Conservation (phyloP, 1,284 basidiomycete genomes). For the Xerocomus cyaneibrunnescens region DNA sequence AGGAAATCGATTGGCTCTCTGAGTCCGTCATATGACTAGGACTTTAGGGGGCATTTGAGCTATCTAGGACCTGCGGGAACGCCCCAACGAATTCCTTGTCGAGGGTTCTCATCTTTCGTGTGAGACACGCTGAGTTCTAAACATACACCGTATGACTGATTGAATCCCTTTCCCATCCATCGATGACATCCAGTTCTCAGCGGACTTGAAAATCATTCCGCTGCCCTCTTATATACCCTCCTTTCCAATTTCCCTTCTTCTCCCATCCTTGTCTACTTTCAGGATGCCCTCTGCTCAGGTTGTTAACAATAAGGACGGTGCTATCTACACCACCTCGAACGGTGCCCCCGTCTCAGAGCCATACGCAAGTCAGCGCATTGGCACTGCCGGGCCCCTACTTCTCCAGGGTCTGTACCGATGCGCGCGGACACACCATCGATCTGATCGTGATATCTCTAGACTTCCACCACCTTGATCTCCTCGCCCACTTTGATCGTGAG, state of each 20-base stretch:
- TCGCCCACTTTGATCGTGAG: slow-evolving; percentile 92
- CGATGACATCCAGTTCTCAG: slow-evolving; percentile 19
- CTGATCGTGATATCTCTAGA: slow-evolving; percentile 33
- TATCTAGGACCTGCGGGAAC: slow-evolving; percentile 4
- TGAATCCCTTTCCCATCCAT: slow-evolving; percentile 12
- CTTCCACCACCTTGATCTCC: slow-evolving; percentile 85
- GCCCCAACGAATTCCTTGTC: too few species aligned
- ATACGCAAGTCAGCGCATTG: slow-evolving; percentile 77
- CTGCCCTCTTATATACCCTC: slow-evolving; percentile 8
- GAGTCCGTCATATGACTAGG: background rate
- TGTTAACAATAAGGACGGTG: slow-evolving; percentile 52
- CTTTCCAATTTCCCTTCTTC: slow-evolving; percentile 1
- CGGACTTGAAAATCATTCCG: slow-evolving; percentile 31
- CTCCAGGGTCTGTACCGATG: slow-evolving; percentile 63
- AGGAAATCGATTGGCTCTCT: slow-evolving; percentile 13
- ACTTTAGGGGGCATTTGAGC: background rate
- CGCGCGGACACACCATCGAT: background rate
- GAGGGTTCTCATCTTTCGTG: background rate
- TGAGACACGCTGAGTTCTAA: slow-evolving; percentile 20
- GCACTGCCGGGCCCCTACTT: slow-evolving; percentile 76
- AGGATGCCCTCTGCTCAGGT: slow-evolving; percentile 68
- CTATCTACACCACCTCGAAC: slow-evolving; percentile 81
- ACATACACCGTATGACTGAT: background rate
- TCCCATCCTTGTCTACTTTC: slow-evolving; percentile 4
- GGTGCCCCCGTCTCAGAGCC: slow-evolving; percentile 74